Base-by-base conservation (phyloP, 2,329 filamentous ascomycete species). In the Alternaria gaisen region DNA sequence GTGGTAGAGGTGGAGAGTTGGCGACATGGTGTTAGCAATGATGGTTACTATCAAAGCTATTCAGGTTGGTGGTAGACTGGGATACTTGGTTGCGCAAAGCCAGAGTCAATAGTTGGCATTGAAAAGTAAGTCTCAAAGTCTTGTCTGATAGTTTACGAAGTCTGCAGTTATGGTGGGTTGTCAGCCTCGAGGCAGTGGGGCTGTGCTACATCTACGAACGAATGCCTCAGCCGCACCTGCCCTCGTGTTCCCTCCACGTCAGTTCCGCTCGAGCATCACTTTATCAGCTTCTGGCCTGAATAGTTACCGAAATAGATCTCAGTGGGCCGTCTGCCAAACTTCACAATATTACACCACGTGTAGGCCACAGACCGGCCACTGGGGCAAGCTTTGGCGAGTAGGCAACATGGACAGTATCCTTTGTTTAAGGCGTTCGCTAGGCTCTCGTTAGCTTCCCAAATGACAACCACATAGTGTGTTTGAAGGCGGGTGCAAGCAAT, bases 1-100 rank as follows among this genome's bases (percentile, higher is more conserved):
- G 44, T 64, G 43, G 53, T 63, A 69, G 34, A 72, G 65, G 46
- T 69, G 60, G 46, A 72, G 42, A 38, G 58, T 68, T 18, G 64
- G 58, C 5, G 63, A 10, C 67, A 66, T 69, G 11, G 5, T 60
- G 12, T 5, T 36, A 12, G 14, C 68, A 11, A 5, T 60, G 32
- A 6, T 36, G 12, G 14, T 16, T 32, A 4, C 30, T 32, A 32
- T 32, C 30, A 32, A 12, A 32, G 30, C 30, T 32, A 12, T 32
- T 12, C 11, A 10, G 30, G 30, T 32, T 12, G 11, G 30, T 32
- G 30, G 5, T 32, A 4, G 30, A 32, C 5, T 32, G 24, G 10
- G 30, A 10, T 12, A 12, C 10, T 32, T 32, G 30, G 10, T 0
- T 32, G 30, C 30, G 30, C 30, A 12, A 32, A 32, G 11, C 30